phyloP scores from a whole-genome alignment of 2,329 filamentous ascomycete species.

The Aspergillus tamarii region DNA sequence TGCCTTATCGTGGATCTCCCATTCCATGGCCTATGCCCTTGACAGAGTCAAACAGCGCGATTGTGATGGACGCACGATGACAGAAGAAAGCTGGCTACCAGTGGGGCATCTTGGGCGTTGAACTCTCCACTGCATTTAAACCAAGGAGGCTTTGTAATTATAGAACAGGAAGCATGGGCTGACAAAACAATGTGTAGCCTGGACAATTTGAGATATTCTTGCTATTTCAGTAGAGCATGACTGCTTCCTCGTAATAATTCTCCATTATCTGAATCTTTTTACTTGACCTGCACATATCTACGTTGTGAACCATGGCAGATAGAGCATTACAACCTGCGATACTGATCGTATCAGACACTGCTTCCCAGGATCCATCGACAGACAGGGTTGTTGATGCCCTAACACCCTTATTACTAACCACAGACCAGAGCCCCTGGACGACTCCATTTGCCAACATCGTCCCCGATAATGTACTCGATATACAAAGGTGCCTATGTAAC shows the following conservation, averaged over 20 bases:
- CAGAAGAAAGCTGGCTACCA: not conserved
- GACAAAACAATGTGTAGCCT: not conserved
- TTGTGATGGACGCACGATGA: not conserved
- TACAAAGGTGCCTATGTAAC: constrained; percentile 70
- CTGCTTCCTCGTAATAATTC: not conserved
- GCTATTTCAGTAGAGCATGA: not conserved
- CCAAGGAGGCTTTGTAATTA: not conserved
- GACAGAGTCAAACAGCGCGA: not conserved
- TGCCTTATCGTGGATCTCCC: not conserved
- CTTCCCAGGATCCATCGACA: constrained; percentile 73
- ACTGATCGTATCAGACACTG: constrained; percentile 88
- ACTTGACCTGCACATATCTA: not conserved
- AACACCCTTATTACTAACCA: constrained; percentile 67
- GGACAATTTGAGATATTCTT: not conserved
- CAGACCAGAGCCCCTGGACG: constrained; percentile 69
- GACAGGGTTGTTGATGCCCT: constrained; percentile 74
- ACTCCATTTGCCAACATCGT: constrained; percentile 74
- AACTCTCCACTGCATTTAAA: not conserved
- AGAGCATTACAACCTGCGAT: constrained; percentile 70
- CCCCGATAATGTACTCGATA: constrained; percentile 72
- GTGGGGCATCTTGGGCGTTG: not conserved
- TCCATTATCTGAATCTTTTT: not conserved
- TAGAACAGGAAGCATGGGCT: not conserved
- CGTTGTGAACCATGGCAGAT: constrained; percentile 30
- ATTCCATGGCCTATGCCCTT: not conserved